A percentile compares a stretch with the other conserved stretches of the same genome.
Evolutionary conservation across 495 filamentous ascomycete species (phyloP).

Genomic region (Neurospora sp.): DNA sequence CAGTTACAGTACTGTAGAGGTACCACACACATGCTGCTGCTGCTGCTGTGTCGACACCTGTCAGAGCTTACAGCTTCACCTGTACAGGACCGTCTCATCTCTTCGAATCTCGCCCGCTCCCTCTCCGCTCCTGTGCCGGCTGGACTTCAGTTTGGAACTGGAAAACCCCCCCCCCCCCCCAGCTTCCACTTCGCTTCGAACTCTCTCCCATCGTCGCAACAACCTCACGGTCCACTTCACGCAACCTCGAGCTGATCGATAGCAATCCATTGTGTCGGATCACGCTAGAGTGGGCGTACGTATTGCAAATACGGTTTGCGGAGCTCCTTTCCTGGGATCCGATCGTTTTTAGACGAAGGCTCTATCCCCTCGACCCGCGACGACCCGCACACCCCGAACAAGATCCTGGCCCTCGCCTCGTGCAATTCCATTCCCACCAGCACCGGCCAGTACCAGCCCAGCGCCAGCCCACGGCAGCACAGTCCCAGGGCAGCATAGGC

Average conservation of each 20-base stretch:
- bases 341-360: background rate
- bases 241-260: conserved; percentile 5
- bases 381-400: conserved; percentile 14
- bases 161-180: background rate
- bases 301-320: background rate
- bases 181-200: background rate
- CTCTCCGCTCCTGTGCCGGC: background rate
- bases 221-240: background rate
- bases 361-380: background rate
- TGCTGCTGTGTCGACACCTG: background rate
- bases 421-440: background rate
- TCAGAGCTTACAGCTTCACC: background rate
- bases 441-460: background rate
- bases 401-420: conserved; percentile 8
- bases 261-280: conserved; percentile 12
- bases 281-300: conserved; percentile 8
- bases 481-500: background rate
- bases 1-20: background rate
- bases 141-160: conserved; percentile 1
- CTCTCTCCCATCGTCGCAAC: conserved; percentile 3
- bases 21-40: background rate
- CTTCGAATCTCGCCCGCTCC: background rate
- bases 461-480: background rate
- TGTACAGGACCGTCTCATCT: background rate
- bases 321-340: background rate